Percentiles rank a stretch among this genome's conserved stretches.
These are phyloP conservation scores for Xylaria hypoxylon DNA, from an alignment of 2,329 filamentous ascomycete genomes.

Conservation along the genomic window DNA sequence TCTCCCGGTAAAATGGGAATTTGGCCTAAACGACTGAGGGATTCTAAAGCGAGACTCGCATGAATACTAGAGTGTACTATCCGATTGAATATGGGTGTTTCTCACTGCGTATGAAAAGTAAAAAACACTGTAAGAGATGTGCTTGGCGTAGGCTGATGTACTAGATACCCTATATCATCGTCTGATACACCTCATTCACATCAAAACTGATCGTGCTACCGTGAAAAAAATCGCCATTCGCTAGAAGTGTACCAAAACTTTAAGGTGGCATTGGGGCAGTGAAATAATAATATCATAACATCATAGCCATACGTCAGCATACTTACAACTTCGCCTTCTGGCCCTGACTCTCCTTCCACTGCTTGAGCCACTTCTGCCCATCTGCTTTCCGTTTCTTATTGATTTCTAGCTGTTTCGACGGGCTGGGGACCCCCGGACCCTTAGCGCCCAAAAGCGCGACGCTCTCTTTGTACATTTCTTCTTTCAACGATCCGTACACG, in stretches of 20 bases:
- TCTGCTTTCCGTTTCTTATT: conserved; percentile 63
- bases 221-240: not conserved
- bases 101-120: not conserved
- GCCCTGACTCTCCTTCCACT: conserved; percentile 59
- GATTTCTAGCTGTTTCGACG: conserved; percentile 57
- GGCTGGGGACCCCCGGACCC: conserved; percentile 30
- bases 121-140: not conserved
- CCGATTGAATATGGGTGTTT: not conserved
- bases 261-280: not conserved
- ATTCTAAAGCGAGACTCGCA: conserved; percentile 15
- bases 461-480: conserved; percentile 78
- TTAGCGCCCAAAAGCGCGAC: conserved; percentile 66
- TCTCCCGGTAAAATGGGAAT: conserved; percentile 56
- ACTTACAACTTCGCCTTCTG: conserved; percentile 57
- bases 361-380: conserved; percentile 60
- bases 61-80: not conserved
- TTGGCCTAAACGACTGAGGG: conserved; percentile 49
- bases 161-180: not conserved
- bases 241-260: not conserved
- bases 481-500: conserved; percentile 78
- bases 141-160: not conserved
- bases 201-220: not conserved
- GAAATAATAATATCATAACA: conserved; percentile 8
- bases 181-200: not conserved
- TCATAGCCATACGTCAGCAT: not conserved